Evolutionary conservation across 73 alveolate species (phyloP).

Genomic region (Breviolum minutum): DNA sequence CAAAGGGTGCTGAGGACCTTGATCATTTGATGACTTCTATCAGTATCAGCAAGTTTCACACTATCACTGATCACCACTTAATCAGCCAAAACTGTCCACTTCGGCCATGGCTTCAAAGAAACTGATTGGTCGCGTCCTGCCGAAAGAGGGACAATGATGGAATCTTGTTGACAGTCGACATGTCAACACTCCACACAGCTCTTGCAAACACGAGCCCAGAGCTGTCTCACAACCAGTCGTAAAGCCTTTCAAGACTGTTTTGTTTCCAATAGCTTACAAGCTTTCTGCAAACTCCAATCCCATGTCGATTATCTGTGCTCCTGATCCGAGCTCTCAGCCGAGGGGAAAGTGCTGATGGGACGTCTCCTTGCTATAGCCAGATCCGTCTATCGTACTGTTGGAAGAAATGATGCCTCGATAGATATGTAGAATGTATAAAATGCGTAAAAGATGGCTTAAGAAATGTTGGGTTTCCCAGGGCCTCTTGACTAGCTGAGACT

Average conservation of each 20-base stretch:
- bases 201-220: too few species aligned
- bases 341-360: slow-evolving; percentile 9
- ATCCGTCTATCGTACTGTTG: too few species aligned
- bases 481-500: too few species aligned
- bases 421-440: too few species aligned
- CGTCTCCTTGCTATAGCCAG: neutral
- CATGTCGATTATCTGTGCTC: neutral
- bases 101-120: slow-evolving; percentile 15
- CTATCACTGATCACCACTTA: too few species aligned
- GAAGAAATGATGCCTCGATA: too few species aligned
- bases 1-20: slow-evolving; percentile 49
- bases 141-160: too few species aligned
- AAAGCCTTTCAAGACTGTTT: neutral
- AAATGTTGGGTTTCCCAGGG: neutral
- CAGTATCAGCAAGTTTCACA: too few species aligned
- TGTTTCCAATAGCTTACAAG: neutral
- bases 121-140: slow-evolving; percentile 68
- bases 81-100: too few species aligned
- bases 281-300: too few species aligned
- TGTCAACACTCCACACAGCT: neutral
- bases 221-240: neutral
- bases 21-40: neutral
- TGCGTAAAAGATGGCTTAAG: neutral
- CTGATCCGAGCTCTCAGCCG: slow-evolving; percentile 51
- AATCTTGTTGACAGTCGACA: neutral